Conservation (phyloP, 163 green algal species). For the Coccomyxa subellipsoidea region DNA sequence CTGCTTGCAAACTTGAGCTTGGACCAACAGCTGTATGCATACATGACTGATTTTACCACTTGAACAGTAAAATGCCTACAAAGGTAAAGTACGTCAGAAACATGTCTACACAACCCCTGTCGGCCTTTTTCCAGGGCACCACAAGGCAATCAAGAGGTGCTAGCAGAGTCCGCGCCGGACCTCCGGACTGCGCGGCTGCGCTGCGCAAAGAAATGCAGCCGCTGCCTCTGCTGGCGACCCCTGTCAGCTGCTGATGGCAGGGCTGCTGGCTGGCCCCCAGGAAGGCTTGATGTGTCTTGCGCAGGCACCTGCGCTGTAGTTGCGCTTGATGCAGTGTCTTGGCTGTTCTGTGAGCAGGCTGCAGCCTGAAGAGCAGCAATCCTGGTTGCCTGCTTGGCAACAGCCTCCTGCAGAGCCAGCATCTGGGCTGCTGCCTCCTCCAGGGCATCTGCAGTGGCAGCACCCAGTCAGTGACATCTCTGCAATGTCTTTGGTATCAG, state of each 20-base stretch:
- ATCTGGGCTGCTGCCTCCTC: neutral
- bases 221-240: neutral
- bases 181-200: neutral
- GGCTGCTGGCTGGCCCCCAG: neutral
- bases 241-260: neutral
- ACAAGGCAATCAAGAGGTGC: too few species aligned
- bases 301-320: neutral
- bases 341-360: neutral
- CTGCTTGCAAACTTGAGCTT: too few species aligned
- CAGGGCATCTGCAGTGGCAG: neutral
- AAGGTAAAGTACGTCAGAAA: too few species aligned
- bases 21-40: too few species aligned
- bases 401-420: neutral
- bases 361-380: neutral
- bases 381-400: neutral
- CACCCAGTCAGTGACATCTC: neutral
- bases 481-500: neutral
- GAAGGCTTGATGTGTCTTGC: neutral
- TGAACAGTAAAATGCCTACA: too few species aligned
- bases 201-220: neutral
- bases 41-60: too few species aligned
- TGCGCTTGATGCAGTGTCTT: neutral
- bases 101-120: too few species aligned
- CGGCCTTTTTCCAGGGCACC: too few species aligned
- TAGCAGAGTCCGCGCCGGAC: neutral